Conservation (phyloP, 192 early-diverging fungal species). For the Linnemannia schmuckeri region DNA sequence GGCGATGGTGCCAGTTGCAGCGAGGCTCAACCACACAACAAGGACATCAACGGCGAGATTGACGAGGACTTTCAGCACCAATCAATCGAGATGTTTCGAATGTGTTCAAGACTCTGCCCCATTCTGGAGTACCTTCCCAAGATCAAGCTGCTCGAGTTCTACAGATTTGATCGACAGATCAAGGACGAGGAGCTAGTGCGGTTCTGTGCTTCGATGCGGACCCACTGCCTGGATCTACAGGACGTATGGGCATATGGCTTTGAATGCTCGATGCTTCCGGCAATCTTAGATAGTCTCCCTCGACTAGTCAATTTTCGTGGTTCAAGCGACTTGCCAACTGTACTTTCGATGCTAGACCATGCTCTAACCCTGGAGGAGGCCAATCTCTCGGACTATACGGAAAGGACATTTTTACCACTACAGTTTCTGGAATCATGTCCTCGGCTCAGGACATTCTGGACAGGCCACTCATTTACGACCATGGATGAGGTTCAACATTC, state of each 20-base stretch:
- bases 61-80: conserved; percentile 28
- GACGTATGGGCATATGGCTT: conserved; percentile 31
- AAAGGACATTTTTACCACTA: conserved; percentile 26
- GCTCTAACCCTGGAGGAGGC: conserved; percentile 25
- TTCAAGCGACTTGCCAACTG: conserved; percentile 27
- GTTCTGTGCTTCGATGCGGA: conserved; percentile 24
- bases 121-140: conserved; percentile 31
- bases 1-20: neutral
- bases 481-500: conserved; percentile 25
- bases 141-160: conserved; percentile 28
- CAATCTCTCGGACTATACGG: conserved; percentile 24
- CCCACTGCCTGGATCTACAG: conserved; percentile 13
- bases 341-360: conserved; percentile 26
- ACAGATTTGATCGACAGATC: conserved; percentile 27
- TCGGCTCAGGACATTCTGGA: neutral
- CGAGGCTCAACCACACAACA: no score
- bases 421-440: conserved; percentile 36
- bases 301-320: conserved; percentile 14
- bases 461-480: conserved; percentile 23
- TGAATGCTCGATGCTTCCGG: conserved; percentile 46
- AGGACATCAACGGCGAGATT: neutral
- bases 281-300: conserved; percentile 1
- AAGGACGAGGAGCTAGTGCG: neutral
- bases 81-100: conserved; percentile 22
- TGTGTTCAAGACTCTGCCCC: conserved; percentile 26